Evolutionary conservation across 139 green algal species (phyloP).

Genomic region (Parachlorella kessleri): DNA sequence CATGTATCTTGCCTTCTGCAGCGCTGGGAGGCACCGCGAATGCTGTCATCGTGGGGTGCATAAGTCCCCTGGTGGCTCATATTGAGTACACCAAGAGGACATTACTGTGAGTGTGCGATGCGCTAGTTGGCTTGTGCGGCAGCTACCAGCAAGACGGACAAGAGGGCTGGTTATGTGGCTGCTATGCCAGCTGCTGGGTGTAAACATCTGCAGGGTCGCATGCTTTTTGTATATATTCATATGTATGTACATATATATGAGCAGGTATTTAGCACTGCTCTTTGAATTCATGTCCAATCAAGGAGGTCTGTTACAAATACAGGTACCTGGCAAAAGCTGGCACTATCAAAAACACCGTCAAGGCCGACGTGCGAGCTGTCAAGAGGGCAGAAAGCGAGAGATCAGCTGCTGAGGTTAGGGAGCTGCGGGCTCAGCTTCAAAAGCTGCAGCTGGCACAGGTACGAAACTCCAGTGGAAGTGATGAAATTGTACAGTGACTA

Average conservation of each 20-base stretch:
- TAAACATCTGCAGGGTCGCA: no score
- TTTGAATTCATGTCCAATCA: no score
- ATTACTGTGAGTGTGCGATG: neutral
- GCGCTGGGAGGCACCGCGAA: neutral
- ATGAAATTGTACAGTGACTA: no score
- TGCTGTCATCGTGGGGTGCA: conserved; percentile 14
- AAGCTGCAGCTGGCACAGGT: conserved; percentile 5
- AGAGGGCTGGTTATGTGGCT: no score
- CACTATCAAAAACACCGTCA: conserved; percentile 23
- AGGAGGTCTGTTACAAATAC: no score
- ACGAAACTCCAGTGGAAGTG: no score
- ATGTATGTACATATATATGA: no score
- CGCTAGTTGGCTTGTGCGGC: no score
- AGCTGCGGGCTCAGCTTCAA: neutral
- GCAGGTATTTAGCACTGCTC: no score
- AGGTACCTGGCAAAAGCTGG: conserved; percentile 17
- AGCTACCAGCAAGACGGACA: no score
- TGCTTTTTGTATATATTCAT: no score
- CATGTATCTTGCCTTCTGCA: conserved; percentile 7
- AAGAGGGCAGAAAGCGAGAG: neutral
- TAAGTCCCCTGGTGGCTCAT: neutral
- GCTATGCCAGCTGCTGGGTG: no score
- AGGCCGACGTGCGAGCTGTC: conserved; percentile 3
- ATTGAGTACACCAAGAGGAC: conserved; percentile 5
- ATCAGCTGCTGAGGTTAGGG: neutral